These are phyloP conservation scores for Saturnispora besseyi DNA, from an alignment of 805 yeast species.

Conservation along the genomic window DNA sequence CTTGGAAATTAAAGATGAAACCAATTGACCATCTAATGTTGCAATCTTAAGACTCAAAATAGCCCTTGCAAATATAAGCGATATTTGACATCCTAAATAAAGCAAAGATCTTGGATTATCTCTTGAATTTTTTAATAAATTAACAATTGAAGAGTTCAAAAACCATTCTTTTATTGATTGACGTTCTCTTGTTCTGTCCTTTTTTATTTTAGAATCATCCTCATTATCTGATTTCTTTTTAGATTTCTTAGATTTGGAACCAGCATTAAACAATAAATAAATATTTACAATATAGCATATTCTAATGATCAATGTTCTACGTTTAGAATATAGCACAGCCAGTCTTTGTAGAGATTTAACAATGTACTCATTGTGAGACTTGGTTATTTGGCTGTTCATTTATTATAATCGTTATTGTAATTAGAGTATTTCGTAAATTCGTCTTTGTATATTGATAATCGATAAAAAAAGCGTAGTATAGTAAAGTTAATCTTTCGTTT, in stretches of 20 bases:
- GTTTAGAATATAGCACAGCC: constrained; percentile 15
- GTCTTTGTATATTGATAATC: too few species aligned
- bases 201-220: too few species aligned
- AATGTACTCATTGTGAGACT: constrained; percentile 9
- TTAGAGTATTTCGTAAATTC: too few species aligned
- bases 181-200: not conserved
- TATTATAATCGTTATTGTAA: too few species aligned
- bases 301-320: constrained; percentile 18
- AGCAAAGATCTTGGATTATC: constrained; percentile 16
- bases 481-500: not conserved
- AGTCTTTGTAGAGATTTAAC: constrained; percentile 6
- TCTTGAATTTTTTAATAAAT: constrained; percentile 3
- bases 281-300: constrained; percentile 19
- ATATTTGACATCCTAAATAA: constrained; percentile 38
- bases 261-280: constrained; percentile 22
- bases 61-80: constrained; percentile 58
- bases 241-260: constrained; percentile 13
- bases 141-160: not conserved
- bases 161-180: constrained; percentile 4
- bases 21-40: constrained; percentile 74
- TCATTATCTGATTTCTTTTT: not conserved
- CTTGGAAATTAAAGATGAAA: constrained; percentile 70
- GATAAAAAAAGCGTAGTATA: too few species aligned
- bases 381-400: constrained; percentile 1
- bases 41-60: constrained; percentile 75